Percentiles rank a stretch among this genome's conserved stretches.
phyloP scores from a whole-genome alignment of 1,284 basidiomycete species.

The Ustilago shanxiensis region DNA sequence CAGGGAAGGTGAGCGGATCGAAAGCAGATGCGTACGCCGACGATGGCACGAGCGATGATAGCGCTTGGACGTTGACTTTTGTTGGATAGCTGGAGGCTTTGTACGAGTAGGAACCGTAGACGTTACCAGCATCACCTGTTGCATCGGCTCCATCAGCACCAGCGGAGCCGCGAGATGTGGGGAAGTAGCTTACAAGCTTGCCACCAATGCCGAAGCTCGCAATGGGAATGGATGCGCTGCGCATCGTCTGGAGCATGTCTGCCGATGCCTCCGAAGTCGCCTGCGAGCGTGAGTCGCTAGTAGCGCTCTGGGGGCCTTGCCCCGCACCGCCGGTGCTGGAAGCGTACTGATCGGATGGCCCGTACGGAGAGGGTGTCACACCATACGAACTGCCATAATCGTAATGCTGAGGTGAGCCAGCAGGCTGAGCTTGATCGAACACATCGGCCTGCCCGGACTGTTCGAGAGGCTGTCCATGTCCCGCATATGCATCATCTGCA shows the following conservation, averaged over 20 bases:
- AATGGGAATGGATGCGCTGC: conserved; percentile 57
- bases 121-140: conserved; percentile 3
- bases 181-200: conserved; percentile 64
- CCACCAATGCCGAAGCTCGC: conserved; percentile 66
- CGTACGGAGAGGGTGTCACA: conserved; percentile 33
- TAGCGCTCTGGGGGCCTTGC: conserved; percentile 16
- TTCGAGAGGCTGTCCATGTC: neutral
- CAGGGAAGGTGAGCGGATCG: conserved; percentile 63
- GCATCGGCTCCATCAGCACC: conserved; percentile 12
- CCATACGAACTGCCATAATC: conserved; percentile 18
- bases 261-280: conserved; percentile 25
- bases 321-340: conserved; percentile 19
- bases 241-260: conserved; percentile 59
- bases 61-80: conserved; percentile 43
- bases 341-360: conserved; percentile 31
- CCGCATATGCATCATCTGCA: conserved; percentile 8
- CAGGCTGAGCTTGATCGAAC: conserved; percentile 22
- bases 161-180: conserved; percentile 30
- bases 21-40: conserved; percentile 59
- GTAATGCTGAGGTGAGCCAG: conserved; percentile 30
- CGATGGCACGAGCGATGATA: conserved; percentile 54
- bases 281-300: conserved; percentile 26
- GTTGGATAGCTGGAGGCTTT: conserved; percentile 42
- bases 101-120: conserved; percentile 51
- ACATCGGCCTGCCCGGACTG: conserved; percentile 15